Conservation (phyloP, 2,329 filamentous ascomycete genomes). For the Clarireedia sp. region DNA sequence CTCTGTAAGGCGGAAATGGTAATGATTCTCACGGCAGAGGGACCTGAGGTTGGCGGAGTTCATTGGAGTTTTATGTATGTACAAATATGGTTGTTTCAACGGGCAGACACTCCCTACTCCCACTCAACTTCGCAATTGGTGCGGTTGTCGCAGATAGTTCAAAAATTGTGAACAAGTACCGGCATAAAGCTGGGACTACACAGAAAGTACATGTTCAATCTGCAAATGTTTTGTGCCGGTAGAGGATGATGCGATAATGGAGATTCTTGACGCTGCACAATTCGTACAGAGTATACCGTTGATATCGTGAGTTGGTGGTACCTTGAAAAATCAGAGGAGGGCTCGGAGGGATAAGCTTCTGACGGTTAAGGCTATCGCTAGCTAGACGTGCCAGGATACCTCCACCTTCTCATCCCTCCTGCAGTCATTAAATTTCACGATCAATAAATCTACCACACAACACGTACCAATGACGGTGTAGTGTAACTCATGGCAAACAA, state of each 20-base stretch:
- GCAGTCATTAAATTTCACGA: too few species aligned
- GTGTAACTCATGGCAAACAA: not conserved
- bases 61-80: not conserved
- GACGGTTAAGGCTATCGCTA: too few species aligned
- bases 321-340: too few species aligned
- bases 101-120: not conserved
- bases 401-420: not conserved
- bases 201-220: too few species aligned
- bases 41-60: constrained; percentile 5
- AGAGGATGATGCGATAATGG: too few species aligned
- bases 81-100: not conserved
- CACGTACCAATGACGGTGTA: not conserved
- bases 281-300: too few species aligned
- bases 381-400: too few species aligned
- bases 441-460: too few species aligned
- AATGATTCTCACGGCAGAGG: not conserved
- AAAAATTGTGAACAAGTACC: not conserved
- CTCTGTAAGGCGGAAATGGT: not conserved
- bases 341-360: too few species aligned
- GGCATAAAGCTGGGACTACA: too few species aligned
- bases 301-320: too few species aligned
- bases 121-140: not conserved
- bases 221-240: not conserved
- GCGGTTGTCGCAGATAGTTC: not conserved
- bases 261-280: too few species aligned